Evolutionary conservation across 2,329 filamentous ascomycete species (phyloP).

Genomic region (Cordyceps fumosorosea): DNA sequence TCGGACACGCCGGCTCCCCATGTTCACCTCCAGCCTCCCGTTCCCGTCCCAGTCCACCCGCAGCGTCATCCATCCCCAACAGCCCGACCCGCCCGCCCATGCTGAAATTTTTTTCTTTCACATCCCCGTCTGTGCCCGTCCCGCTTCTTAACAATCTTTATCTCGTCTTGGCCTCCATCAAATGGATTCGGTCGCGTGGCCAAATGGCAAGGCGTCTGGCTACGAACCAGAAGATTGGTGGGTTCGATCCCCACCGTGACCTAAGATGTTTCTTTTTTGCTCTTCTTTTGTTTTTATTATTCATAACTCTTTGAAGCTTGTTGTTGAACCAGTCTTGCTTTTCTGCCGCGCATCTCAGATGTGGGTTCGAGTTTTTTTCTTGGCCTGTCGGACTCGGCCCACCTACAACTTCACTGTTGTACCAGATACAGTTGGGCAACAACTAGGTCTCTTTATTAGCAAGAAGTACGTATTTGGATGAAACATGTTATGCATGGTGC

Average conservation of each 20-base stretch:
- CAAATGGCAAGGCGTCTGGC: conserved; percentile 14
- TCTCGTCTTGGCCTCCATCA: background rate
- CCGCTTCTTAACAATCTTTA: background rate
- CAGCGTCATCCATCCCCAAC: background rate
- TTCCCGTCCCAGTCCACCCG: background rate
- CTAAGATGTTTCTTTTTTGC: conserved; percentile 8
- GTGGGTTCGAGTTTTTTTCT: too few relatives aligned
- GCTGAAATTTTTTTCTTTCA: background rate
- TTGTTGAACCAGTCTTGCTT: too few relatives aligned
- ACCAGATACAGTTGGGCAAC: too few relatives aligned
- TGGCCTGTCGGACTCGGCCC: too few relatives aligned
- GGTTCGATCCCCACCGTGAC: conserved; percentile 14
- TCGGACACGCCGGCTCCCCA: background rate
- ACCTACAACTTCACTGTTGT: too few relatives aligned
- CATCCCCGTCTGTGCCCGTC: background rate
- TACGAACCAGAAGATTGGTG: conserved; percentile 15
- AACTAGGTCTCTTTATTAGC: too few relatives aligned
- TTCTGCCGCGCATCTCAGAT: too few relatives aligned
- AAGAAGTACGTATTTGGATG: too few relatives aligned
- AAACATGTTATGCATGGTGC: too few relatives aligned
- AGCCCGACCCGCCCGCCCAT: background rate
- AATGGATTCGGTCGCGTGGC: conserved; percentile 11
- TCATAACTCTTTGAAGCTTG: background rate
- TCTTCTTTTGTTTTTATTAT: background rate
- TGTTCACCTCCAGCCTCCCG: background rate